Base-by-base conservation (phyloP, 1,139 yeast genomes). In the Pichia sp. region DNA sequence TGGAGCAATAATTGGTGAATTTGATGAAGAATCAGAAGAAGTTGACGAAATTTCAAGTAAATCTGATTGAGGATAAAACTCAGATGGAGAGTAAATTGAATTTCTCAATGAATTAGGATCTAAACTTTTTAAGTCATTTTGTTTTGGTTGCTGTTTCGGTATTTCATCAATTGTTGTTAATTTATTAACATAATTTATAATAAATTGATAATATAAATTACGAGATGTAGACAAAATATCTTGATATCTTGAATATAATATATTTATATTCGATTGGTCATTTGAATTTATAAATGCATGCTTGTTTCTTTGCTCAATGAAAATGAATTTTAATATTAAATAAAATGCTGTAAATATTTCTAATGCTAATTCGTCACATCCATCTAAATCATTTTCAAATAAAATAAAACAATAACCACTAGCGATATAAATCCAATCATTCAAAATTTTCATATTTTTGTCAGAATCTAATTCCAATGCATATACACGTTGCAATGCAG, bases 371-470 rank as follows among this genome's bases (percentile, higher is more conserved):
- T 47, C 50, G 22, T 43, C 48, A 28, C 47, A 43, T 25, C 36
- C 29, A 11, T 38, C 44, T 12, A 42, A 24, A 40, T 47, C 46
- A 25, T 40, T 43, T n/a, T 44, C 43, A 10, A 30, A 36, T 31
- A 47, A 37, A 12, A 47, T 35, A n/a, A 31, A 40, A 16, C 47
- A 47, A 25, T 43, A 43, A 30, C 23, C 43, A 27, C 47, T 43
- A n/a, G 47, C 47, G n/a, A 47, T 42, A 32, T 43, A 47, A 5
- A 47, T 39, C 50, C 50, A 47, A 32, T 47, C 50, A 26, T 44
- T 44, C 3, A 41, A 8, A 7, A 47, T 41, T 26, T 47, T 47
- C 3, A 30, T 9, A 8, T 27, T 11, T 12, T 25, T 36, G 12
- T 41, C 24, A 3, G 11, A 24, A 6, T 8, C 4, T 3, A 22